Conservation (phyloP, 2,329 filamentous ascomycete genomes). For the Ophiocordyceps camponoti-saundersi region DNA sequence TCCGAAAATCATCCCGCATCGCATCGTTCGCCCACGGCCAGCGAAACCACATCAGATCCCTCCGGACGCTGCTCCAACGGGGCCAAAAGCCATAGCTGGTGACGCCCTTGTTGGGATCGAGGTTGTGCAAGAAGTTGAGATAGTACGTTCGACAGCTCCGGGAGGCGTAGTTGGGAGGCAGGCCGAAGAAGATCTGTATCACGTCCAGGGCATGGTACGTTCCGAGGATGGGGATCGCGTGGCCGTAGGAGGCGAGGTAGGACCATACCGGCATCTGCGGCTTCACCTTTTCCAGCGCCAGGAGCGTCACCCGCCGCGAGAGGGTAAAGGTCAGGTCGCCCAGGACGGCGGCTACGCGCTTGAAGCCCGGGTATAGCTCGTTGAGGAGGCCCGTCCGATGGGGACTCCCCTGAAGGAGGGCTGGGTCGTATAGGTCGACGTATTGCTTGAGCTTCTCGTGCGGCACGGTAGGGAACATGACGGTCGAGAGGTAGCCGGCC, state of each 20-base stretch:
- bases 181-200: slow-evolving; percentile 49
- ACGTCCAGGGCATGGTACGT: slow-evolving; percentile 62
- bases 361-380: slow-evolving; percentile 48
- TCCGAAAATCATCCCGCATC: slow-evolving; percentile 21
- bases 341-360: slow-evolving; percentile 44
- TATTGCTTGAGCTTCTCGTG: slow-evolving; percentile 23
- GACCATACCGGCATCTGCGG: slow-evolving; percentile 54
- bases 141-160: slow-evolving; percentile 50
- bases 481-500: slow-evolving; percentile 39
- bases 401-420: background rate
- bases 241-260: slow-evolving; percentile 57
- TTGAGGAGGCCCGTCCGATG: slow-evolving; percentile 30
- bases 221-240: slow-evolving; percentile 54
- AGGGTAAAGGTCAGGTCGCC: slow-evolving; percentile 65
- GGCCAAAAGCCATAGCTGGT: slow-evolving; percentile 23
- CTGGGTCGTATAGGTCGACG: background rate
- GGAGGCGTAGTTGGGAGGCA: slow-evolving; percentile 44
- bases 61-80: slow-evolving; percentile 20
- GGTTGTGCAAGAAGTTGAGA: slow-evolving; percentile 50
- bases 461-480: slow-evolving; percentile 44
- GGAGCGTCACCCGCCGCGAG: slow-evolving; percentile 47
- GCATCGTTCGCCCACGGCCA: slow-evolving; percentile 12
- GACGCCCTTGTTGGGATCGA: slow-evolving; percentile 48
- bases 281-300: slow-evolving; percentile 23
- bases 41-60: slow-evolving; percentile 31